A percentile compares a stretch with the other conserved stretches of the same genome.
These are phyloP conservation scores for Wickerhamiella sorbophila DNA, from an alignment of 805 yeast genomes.

Conservation along the genomic window DNA sequence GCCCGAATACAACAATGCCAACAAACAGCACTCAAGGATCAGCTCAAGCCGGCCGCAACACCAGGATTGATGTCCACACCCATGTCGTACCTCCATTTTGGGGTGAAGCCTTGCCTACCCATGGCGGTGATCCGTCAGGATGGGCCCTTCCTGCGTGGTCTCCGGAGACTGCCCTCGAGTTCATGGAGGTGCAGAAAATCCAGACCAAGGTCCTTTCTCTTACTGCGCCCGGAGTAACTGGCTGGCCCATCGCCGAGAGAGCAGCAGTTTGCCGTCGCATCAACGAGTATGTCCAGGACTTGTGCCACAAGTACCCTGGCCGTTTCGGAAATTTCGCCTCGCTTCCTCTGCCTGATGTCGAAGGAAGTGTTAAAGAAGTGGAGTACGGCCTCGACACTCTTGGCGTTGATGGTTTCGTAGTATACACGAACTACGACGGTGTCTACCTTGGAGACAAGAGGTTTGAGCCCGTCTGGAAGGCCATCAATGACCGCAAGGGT, in stretches of 20 bases:
- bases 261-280: not conserved
- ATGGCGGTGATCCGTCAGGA: not conserved
- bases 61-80: not conserved
- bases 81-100: not conserved
- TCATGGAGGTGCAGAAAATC: not conserved
- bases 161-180: not conserved
- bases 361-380: not conserved
- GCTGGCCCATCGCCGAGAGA: not conserved
- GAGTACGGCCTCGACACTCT: not conserved
- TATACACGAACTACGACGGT: not conserved
- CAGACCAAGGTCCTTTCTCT: not conserved
- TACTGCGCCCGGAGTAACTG: not conserved
- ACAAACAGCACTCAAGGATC: not conserved
- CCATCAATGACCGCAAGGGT: not conserved
- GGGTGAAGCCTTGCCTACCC: not conserved
- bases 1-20: not conserved
- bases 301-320: not conserved
- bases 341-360: not conserved
- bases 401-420: not conserved
- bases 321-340: not conserved
- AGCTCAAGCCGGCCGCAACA: not conserved
- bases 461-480: not conserved
- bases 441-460: not conserved
- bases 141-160: not conserved
- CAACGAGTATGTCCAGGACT: not conserved